Percentiles rank a stretch among this genome's conserved stretches.
Evolutionary conservation across 2,329 filamentous ascomycete genomes (phyloP).

Genomic region (Nothopassalora personata): DNA sequence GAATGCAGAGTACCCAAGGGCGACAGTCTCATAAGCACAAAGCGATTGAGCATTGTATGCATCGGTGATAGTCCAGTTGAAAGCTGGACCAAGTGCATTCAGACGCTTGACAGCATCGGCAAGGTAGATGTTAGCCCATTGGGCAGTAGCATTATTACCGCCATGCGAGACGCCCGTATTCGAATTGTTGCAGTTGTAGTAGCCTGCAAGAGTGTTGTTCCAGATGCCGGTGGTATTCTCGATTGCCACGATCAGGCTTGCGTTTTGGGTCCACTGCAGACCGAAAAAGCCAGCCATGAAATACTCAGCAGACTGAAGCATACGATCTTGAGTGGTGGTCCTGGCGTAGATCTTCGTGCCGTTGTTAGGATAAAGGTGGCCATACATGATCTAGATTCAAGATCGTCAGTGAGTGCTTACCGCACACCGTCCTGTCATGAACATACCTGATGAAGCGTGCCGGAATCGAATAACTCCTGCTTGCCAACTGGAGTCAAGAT

Average conservation of each 20-base stretch:
- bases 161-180: slow-evolving; percentile 43
- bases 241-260: slow-evolving; percentile 57
- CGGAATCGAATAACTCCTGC: slow-evolving; percentile 55
- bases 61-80: slow-evolving; percentile 58
- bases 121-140: slow-evolving; percentile 63
- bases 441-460: slow-evolving; percentile 55
- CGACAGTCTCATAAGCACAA: slow-evolving; percentile 74
- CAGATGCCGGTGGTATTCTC: slow-evolving; percentile 44
- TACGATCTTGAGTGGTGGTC: slow-evolving; percentile 70
- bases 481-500: slow-evolving; percentile 69
- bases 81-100: slow-evolving; percentile 35
- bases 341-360: slow-evolving; percentile 67
- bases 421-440: background rate
- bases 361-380: slow-evolving; percentile 61
- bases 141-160: slow-evolving; percentile 49
- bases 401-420: slow-evolving; percentile 32
- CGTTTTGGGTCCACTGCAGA: slow-evolving; percentile 58
- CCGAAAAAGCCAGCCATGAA: slow-evolving; percentile 77
- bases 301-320: slow-evolving; percentile 72
- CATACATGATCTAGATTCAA: slow-evolving; percentile 71
- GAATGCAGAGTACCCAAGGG: slow-evolving; percentile 68
- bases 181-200: slow-evolving; percentile 61
- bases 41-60: slow-evolving; percentile 64
- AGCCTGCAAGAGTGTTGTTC: slow-evolving; percentile 68
- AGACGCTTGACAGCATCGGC: slow-evolving; percentile 59